phyloP scores from a whole-genome alignment of 2,329 filamentous ascomycete species.

The Sodiomyces alkalinus region DNA sequence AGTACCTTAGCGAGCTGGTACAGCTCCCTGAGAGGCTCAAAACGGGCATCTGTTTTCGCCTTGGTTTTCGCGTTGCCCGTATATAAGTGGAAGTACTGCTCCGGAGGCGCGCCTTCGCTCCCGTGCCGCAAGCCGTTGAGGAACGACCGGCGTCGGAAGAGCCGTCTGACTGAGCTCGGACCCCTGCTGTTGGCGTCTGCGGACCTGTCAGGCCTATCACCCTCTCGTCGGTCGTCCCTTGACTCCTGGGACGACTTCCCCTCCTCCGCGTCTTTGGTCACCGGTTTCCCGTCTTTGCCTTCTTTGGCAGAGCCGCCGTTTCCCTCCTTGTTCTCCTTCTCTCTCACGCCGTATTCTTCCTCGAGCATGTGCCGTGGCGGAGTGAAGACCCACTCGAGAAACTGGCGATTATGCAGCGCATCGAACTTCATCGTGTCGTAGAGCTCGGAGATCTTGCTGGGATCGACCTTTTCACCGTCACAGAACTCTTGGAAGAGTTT shows the following conservation, averaged over 20 bases:
- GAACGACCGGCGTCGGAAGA: slow-evolving; percentile 47
- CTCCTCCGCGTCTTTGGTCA: slow-evolving; percentile 25
- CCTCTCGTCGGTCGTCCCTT: slow-evolving; percentile 15
- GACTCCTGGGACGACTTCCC: slow-evolving; percentile 20
- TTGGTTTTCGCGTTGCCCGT: slow-evolving; percentile 60
- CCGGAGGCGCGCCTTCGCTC: slow-evolving; percentile 40
- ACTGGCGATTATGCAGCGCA: slow-evolving; percentile 88
- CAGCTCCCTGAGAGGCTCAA: slow-evolving; percentile 80
- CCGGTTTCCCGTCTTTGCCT: slow-evolving; percentile 22
- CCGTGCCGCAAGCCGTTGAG: slow-evolving; percentile 35
- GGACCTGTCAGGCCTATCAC: slow-evolving; percentile 20
- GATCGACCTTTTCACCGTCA: slow-evolving; percentile 94
- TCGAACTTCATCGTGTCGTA: slow-evolving; percentile 99
- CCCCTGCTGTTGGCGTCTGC: slow-evolving; percentile 18
- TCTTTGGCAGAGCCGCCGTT: slow-evolving; percentile 16
- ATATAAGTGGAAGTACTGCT: slow-evolving; percentile 83
- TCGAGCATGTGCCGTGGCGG: slow-evolving; percentile 66
- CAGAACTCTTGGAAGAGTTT: slow-evolving; percentile 95
- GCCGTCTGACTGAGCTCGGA: slow-evolving; percentile 22
- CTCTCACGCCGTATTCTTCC: slow-evolving; percentile 41
- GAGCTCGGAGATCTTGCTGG: slow-evolving; percentile 94
- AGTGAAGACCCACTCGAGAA: slow-evolving; percentile 94
- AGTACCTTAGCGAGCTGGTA: slow-evolving; percentile 89
- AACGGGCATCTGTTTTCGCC: slow-evolving; percentile 67
- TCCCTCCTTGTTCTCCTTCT: slow-evolving; percentile 12